Evolutionary conservation across 768 basidiomycete genomes (phyloP).

Genomic region (Daedaleopsis nitida): DNA sequence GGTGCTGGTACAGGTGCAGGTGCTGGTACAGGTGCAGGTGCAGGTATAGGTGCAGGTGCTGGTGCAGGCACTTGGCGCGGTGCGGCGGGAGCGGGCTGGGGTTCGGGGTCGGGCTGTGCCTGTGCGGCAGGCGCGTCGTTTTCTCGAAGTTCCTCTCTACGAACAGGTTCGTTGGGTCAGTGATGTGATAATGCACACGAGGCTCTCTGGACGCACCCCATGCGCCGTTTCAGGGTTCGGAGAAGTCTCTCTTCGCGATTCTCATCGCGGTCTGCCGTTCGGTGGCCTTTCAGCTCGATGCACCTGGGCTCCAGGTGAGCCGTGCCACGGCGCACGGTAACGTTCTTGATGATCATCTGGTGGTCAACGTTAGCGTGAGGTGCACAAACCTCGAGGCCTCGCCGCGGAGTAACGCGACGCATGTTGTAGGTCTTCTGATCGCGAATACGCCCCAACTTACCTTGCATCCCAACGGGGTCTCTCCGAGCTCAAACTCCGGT

Average conservation of each 20-base stretch:
- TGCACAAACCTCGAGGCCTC: neutral
- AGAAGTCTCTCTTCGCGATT: constrained; percentile 62
- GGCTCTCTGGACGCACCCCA: constrained; percentile 56
- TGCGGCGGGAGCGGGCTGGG: neutral
- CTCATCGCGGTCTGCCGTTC: constrained; percentile 64
- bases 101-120: neutral
- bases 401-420: too few relatives aligned
- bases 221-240: constrained; percentile 56
- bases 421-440: neutral
- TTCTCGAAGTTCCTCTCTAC: constrained; percentile 5
- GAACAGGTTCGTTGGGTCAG: constrained; percentile 17
- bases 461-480: constrained; percentile 83
- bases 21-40: constrained; percentile 6
- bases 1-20: constrained; percentile 7
- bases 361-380: neutral
- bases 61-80: neutral
- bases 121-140: neutral
- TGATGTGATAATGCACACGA: neutral
- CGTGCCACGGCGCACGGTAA: constrained; percentile 66
- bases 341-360: constrained; percentile 72
- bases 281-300: constrained; percentile 59
- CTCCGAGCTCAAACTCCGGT: constrained; percentile 66
- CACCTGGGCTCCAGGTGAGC: constrained; percentile 77
- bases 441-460: constrained; percentile 39
- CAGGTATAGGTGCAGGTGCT: constrained; percentile 1